These are phyloP conservation scores for Mercurialis annua DNA, from an alignment of 345 rosid genomes.

Conservation along the genomic window DNA sequence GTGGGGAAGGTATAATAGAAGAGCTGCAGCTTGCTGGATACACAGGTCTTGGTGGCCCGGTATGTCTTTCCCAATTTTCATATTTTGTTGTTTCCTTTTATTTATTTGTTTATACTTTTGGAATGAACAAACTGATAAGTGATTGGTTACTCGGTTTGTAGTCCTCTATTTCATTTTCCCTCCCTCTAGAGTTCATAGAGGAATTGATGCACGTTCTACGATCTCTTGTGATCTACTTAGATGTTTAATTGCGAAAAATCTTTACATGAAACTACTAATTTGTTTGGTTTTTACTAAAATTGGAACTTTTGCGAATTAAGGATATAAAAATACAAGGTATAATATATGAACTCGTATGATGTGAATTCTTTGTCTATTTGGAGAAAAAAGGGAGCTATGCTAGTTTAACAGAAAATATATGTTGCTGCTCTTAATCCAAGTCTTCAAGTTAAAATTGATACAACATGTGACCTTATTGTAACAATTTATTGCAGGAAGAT, in stretches of 20 bases:
- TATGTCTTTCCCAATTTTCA: constrained; percentile 27
- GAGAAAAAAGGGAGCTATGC: not conserved
- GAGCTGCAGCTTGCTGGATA: constrained; percentile 73
- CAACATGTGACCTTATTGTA: not conserved
- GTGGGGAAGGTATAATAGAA: constrained; percentile 74
- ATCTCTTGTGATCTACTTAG: not conserved
- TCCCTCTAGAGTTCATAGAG: too few species aligned
- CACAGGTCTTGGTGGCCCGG: constrained; percentile 86
- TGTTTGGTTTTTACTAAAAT: not conserved
- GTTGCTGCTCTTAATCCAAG: not conserved
- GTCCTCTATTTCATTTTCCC: not conserved
- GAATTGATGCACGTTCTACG: not conserved
- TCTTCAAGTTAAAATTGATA: not conserved
- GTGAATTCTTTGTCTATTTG: not conserved
- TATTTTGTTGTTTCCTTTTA: not conserved
- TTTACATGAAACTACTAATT: too few species aligned
- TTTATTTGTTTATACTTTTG: not conserved
- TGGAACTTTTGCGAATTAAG: not conserved
- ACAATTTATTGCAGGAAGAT: constrained; percentile 62
- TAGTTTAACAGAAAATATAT: not conserved
- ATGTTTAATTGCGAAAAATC: not conserved
- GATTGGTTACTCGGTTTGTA: not conserved
- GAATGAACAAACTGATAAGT: not conserved
- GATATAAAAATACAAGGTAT: too few species aligned
- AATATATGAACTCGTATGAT: not conserved